Conservation (phyloP, 1,284 basidiomycete species). For the Fomitopsis palustris region DNA sequence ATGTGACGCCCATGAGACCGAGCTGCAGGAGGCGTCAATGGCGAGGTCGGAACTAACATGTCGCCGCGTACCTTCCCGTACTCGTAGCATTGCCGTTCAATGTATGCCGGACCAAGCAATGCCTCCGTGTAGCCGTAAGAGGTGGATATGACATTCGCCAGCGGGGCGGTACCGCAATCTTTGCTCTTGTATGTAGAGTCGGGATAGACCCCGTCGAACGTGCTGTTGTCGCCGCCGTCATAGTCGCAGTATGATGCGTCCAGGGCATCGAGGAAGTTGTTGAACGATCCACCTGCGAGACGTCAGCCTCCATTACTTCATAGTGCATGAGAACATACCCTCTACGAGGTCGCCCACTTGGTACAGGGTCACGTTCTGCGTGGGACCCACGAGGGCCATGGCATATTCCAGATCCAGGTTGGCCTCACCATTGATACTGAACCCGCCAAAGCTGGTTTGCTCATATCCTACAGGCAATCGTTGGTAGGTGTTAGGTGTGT, state of each 20-base stretch:
- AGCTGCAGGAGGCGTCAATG: constrained; percentile 20
- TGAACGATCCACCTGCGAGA: constrained; percentile 7
- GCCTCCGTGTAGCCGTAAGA: constrained; percentile 50
- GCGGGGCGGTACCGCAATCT: constrained; percentile 45
- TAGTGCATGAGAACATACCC: constrained; percentile 10
- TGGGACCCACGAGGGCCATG: constrained; percentile 42
- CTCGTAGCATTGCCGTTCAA: constrained; percentile 52
- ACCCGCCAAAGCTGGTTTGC: constrained; percentile 2
- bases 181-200: constrained; percentile 15
- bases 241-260: constrained; percentile 8
- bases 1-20: constrained; percentile 41
- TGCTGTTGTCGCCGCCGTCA: constrained; percentile 6
- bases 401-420: constrained; percentile 51
- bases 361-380: constrained; percentile 36
- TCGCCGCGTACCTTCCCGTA: constrained; percentile 35
- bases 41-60: background rate
- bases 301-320: background rate
- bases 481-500: background rate
- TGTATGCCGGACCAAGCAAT: constrained; percentile 39
- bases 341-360: constrained; percentile 14
- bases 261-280: constrained; percentile 8
- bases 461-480: background rate
- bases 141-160: constrained; percentile 53
- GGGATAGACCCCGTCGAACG: constrained; percentile 16
- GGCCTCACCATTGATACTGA: constrained; percentile 33